A percentile compares a stretch with the other conserved stretches of the same genome.
phyloP scores from a whole-genome alignment of 2,329 filamentous ascomycete genomes.

The Sordariomycetes sp. region DNA sequence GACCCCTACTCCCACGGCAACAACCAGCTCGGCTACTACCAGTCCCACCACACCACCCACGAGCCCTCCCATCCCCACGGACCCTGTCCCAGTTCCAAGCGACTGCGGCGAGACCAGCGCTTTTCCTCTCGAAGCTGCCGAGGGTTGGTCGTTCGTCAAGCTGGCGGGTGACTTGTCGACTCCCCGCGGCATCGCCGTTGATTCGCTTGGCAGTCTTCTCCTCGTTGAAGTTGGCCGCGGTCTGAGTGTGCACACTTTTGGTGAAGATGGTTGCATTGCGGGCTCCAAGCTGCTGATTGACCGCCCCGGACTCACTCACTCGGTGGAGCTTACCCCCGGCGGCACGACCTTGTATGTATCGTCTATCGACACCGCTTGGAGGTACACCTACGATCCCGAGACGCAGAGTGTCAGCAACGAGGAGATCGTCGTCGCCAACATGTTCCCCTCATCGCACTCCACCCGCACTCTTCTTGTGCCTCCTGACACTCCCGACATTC shows the following conservation, averaged over 20 bases:
- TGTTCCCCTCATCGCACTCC: constrained; percentile 28
- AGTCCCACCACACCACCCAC: constrained; percentile 1
- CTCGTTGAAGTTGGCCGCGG: constrained; percentile 25
- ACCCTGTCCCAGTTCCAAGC: constrained; percentile 1
- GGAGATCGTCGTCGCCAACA: constrained; percentile 26
- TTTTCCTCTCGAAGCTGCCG: constrained; percentile 20
- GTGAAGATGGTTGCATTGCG: constrained; percentile 27
- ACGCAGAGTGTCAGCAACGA: constrained; percentile 34
- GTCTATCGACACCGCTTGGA: constrained; percentile 33
- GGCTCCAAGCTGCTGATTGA: constrained; percentile 24
- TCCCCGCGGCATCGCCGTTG: constrained; percentile 25
- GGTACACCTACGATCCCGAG: constrained; percentile 46
- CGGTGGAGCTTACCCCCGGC: constrained; percentile 27
- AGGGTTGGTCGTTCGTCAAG: constrained; percentile 28
- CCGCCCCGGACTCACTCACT: constrained; percentile 27
- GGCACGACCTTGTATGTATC: constrained; percentile 28
- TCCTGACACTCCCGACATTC: constrained; percentile 22
- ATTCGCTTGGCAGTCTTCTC: constrained; percentile 25
- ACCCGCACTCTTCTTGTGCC: constrained; percentile 26
- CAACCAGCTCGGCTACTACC: neutral
- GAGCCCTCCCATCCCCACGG: neutral
- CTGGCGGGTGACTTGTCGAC: constrained; percentile 24
- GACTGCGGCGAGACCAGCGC: constrained; percentile 2
- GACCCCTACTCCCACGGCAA: constrained; percentile 1
- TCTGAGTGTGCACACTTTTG: constrained; percentile 29